These are phyloP conservation scores for Claviceps sp. DNA, from an alignment of 2,329 filamentous ascomycete genomes.

Conservation along the genomic window DNA sequence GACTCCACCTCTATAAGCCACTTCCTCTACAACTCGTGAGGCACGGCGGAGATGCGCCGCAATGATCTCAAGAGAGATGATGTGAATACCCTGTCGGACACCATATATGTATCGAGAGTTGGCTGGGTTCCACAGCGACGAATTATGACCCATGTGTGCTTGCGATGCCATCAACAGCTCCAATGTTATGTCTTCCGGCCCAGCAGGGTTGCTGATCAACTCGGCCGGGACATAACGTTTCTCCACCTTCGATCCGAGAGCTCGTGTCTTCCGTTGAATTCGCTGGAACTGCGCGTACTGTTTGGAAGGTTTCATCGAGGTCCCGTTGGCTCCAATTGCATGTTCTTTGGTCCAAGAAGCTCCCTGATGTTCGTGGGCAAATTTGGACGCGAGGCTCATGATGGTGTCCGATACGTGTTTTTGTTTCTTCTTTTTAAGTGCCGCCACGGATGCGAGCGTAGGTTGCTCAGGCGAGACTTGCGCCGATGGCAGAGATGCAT, in stretches of 20 bases:
- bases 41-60: slow-evolving; percentile 84
- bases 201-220: slow-evolving; percentile 59
- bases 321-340: slow-evolving; percentile 19
- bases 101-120: slow-evolving; percentile 94
- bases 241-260: slow-evolving; percentile 34
- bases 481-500: slow-evolving; percentile 6
- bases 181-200: slow-evolving; percentile 69
- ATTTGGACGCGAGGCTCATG: slow-evolving; percentile 22
- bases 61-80: slow-evolving; percentile 83
- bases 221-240: slow-evolving; percentile 51
- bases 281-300: slow-evolving; percentile 26
- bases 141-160: slow-evolving; percentile 81
- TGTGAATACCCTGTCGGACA: slow-evolving; percentile 74
- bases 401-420: slow-evolving; percentile 19
- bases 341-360: slow-evolving; percentile 20
- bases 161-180: slow-evolving; percentile 83
- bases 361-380: slow-evolving; percentile 20
- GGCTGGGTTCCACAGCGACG: slow-evolving; percentile 83
- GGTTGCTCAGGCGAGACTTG: slow-evolving; percentile 10
- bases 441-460: slow-evolving; percentile 9
- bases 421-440: slow-evolving; percentile 21
- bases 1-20: slow-evolving; percentile 68
- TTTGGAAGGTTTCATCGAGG: slow-evolving; percentile 23
- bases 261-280: slow-evolving; percentile 28
- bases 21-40: slow-evolving; percentile 81